Percentiles rank a stretch among this genome's conserved stretches.
phyloP scores from a whole-genome alignment of 805 yeast species.

The Saturnispora silvae region DNA sequence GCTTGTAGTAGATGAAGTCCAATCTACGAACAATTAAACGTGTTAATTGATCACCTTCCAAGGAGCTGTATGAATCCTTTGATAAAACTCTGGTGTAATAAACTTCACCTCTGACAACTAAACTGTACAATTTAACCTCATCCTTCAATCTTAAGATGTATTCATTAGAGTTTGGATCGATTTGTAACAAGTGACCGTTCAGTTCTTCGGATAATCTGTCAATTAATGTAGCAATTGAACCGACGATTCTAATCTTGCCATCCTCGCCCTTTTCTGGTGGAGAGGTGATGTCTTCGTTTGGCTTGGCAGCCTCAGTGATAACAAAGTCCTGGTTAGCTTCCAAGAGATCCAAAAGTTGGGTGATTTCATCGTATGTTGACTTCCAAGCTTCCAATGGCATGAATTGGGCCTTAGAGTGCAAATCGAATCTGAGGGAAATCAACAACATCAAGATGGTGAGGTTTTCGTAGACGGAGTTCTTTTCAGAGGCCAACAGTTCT shows the following conservation, averaged over 20 bases:
- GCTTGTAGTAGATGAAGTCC: constrained; percentile 90
- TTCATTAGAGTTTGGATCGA: constrained; percentile 93
- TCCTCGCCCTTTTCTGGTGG: constrained; percentile 55
- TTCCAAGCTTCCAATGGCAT: constrained; percentile 82
- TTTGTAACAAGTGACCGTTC: constrained; percentile 71
- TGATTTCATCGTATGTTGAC: constrained; percentile 51
- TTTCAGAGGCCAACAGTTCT: constrained; percentile 41
- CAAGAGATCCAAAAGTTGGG: constrained; percentile 52
- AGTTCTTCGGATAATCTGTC: constrained; percentile 95
- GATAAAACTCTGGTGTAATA: constrained; percentile 64
- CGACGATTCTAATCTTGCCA: constrained; percentile 68
- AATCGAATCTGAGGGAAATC: constrained; percentile 82
- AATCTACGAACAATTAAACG: constrained; percentile 75
- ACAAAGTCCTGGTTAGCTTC: constrained; percentile 54
- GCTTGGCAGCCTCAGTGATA: constrained; percentile 64
- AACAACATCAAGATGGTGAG: constrained; percentile 71
- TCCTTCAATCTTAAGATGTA: constrained; percentile 84
- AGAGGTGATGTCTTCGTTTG: constrained; percentile 61
- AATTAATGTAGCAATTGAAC: constrained; percentile 75
- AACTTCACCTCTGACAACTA: constrained; percentile 75
- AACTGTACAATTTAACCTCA: constrained; percentile 64
- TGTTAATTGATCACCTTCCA: constrained; percentile 48
- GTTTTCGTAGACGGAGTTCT: constrained; percentile 56
- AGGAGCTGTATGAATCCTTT: constrained; percentile 30
- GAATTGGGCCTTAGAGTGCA: constrained; percentile 51